Conservation (phyloP, 441 rosid genomes). For the Francoa sonchifolia region DNA sequence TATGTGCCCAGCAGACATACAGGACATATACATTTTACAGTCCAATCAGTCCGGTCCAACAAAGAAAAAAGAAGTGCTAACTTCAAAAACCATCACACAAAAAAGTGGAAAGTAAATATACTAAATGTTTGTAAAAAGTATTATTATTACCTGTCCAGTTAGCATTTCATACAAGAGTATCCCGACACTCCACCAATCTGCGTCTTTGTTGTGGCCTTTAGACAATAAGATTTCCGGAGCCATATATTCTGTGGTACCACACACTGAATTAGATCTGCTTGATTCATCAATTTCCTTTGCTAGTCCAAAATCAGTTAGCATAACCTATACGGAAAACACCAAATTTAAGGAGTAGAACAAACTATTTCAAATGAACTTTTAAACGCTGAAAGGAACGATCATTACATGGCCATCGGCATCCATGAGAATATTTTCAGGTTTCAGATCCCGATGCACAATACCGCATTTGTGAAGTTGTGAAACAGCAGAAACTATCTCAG, state of each 20-base stretch:
- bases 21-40: too few relatives aligned
- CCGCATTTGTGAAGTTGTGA: constrained; percentile 60
- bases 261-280: constrained; percentile 69
- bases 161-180: constrained; percentile 63
- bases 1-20: too few relatives aligned
- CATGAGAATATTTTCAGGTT: constrained; percentile 71
- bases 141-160: constrained; percentile 57
- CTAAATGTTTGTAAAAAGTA: too few relatives aligned
- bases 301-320: constrained; percentile 67
- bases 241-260: constrained; percentile 71
- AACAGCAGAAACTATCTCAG: constrained; percentile 73
- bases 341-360: neutral
- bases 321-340: constrained; percentile 27
- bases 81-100: neutral
- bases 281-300: constrained; percentile 62
- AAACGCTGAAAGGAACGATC: constrained; percentile 5
- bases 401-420: constrained; percentile 59
- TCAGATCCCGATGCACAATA: constrained; percentile 64
- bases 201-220: constrained; percentile 62
- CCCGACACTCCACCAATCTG: constrained; percentile 75
- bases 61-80: neutral
- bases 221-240: constrained; percentile 63
- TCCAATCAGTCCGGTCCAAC: too few relatives aligned
- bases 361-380: constrained; percentile 3
- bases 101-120: neutral